A percentile compares a stretch with the other conserved stretches of the same genome.
Conservation (phyloP, 2,329 filamentous ascomycete genomes). For the Dactylellina leptospora region DNA sequence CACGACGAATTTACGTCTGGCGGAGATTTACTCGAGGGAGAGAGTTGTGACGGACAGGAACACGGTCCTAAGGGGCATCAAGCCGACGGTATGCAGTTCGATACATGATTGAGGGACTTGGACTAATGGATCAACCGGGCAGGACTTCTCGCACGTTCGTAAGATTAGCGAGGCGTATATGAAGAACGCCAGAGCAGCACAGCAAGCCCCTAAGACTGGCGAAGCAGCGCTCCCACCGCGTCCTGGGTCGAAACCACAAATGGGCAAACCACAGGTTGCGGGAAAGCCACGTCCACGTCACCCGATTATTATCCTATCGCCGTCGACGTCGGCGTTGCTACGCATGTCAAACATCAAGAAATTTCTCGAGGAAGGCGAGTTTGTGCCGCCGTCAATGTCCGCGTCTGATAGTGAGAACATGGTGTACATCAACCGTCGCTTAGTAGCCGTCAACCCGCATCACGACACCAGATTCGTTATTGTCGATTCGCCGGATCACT, state of each 20-base stretch:
- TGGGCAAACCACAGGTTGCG: slow-evolving; percentile 61
- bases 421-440: slow-evolving; percentile 80
- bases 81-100: slow-evolving; percentile 72
- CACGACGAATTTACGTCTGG: slow-evolving; percentile 74
- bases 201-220: slow-evolving; percentile 56
- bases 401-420: slow-evolving; percentile 72
- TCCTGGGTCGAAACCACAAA: slow-evolving; percentile 58
- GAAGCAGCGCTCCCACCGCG: slow-evolving; percentile 58
- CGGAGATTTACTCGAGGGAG: slow-evolving; percentile 90
- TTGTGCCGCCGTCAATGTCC: slow-evolving; percentile 74
- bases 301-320: slow-evolving; percentile 95
- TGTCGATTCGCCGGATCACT: slow-evolving; percentile 89
- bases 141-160: slow-evolving; percentile 95
- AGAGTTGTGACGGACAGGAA: slow-evolving; percentile 92
- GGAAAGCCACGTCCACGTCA: slow-evolving; percentile 63
- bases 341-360: slow-evolving; percentile 95
- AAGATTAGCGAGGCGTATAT: slow-evolving; percentile 84
- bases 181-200: slow-evolving; percentile 63
- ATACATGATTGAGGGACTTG: not conserved
- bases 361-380: slow-evolving; percentile 86
- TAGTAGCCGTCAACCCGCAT: slow-evolving; percentile 74
- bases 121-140: slow-evolving; percentile 35
- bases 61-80: slow-evolving; percentile 82
- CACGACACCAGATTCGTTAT: slow-evolving; percentile 91
- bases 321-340: slow-evolving; percentile 90